phyloP scores from a whole-genome alignment of 2,329 filamentous ascomycete genomes.

The Nectriaceae sp. region DNA sequence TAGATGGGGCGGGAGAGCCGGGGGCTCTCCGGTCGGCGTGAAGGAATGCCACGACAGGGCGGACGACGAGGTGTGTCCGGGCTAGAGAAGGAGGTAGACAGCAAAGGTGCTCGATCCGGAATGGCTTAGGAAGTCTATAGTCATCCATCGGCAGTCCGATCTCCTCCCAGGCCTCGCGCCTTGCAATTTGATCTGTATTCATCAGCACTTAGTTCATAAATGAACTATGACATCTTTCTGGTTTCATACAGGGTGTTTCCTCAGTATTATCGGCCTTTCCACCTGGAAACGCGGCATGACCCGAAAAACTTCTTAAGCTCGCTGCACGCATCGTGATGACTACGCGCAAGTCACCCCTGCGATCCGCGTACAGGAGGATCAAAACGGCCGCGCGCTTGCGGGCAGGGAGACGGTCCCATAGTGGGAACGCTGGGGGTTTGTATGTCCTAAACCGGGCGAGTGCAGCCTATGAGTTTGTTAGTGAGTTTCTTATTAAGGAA shows the following conservation, averaged over 20 bases:
- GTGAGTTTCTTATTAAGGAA: slow-evolving; percentile 6
- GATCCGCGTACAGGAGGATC: slow-evolving; percentile 84
- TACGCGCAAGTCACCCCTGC: slow-evolving; percentile 73
- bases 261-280: slow-evolving; percentile 65
- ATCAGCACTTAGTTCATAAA: background rate
- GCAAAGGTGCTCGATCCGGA: slow-evolving; percentile 85
- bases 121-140: slow-evolving; percentile 69
- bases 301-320: slow-evolving; percentile 69
- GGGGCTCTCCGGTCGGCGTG: slow-evolving; percentile 56
- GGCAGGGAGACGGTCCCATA: slow-evolving; percentile 63
- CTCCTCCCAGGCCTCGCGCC: slow-evolving; percentile 89
- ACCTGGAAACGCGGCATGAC: slow-evolving; percentile 84
- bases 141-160: slow-evolving; percentile 82
- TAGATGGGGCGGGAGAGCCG: slow-evolving; percentile 41
- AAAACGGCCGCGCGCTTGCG: slow-evolving; percentile 82
- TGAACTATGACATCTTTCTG: background rate
- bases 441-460: slow-evolving; percentile 63
- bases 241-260: slow-evolving; percentile 60
- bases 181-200: slow-evolving; percentile 72
- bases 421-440: slow-evolving; percentile 59
- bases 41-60: slow-evolving; percentile 77
- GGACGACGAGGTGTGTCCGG: slow-evolving; percentile 71
- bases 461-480: slow-evolving; percentile 48
- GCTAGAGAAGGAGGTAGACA: slow-evolving; percentile 77
- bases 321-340: slow-evolving; percentile 70